Evolutionary conservation across 2,329 filamentous ascomycete species (phyloP), one percentile per base, ranked within the genome.

Genomic region (Blumeriella jaapii): DNA sequence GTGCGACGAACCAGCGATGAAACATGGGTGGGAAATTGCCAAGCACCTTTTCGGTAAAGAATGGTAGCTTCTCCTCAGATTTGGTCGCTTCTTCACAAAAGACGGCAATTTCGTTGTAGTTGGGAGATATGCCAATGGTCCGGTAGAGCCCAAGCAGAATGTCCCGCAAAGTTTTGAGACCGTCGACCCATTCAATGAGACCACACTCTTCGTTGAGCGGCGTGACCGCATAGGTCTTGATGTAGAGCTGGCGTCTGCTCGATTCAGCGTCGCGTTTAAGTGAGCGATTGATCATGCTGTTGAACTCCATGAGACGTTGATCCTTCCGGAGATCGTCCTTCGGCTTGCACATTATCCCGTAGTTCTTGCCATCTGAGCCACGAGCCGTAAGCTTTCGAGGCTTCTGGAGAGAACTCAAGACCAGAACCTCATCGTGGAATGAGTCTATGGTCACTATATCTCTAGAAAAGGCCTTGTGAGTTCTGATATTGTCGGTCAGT

Each of bases 241-340:
- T 94, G 57, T 93, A 93, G 36, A 98, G 69, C 46, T 91, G 82
- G 11, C 91, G 75, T 56, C 84, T 82, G 58, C 83, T 93, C 11
- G 86, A 83, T 55, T 95, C 87, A 2, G 87, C 78, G 52, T 96
- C 87, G 42, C 82, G 78, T 55, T 95, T 94, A 38, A 99, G 62
- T 2, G 89, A 85, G 40, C 91, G 74, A 56, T 98, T 98, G 64
- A 98, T 96, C 74, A 96, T 91, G 29, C 81, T 78, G 56, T 96
- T 98, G 66, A 98, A 98, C 55, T 98, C 93, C 87, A 98, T 98
- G 13, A 98, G 75, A 33, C 91, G 84, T 58, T 96, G 89, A 52
- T 99, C 93, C 47, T 93, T 98, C 32, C 91, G 81, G 15, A 99
- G 71, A 57, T 99, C 93, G 56, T 98, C 91, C 58, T 96, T 96